Base-by-base conservation (phyloP, 2,329 filamentous ascomycete species). In the Verticillium dahliae region DNA sequence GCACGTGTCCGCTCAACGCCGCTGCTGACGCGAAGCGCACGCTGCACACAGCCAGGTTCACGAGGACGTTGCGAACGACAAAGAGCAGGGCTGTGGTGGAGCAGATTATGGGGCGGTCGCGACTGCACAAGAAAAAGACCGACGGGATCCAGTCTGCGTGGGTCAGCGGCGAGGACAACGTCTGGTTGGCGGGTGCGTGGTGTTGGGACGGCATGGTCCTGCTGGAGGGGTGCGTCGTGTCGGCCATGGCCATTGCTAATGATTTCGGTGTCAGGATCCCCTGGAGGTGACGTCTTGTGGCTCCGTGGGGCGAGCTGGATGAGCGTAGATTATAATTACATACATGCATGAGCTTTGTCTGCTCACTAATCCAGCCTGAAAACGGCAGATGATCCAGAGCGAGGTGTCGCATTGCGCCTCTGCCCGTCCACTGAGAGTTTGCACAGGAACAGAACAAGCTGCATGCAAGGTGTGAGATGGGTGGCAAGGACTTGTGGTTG, bases 121-220 rank as follows among this genome's bases (percentile, higher is more conserved):
- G 18, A 3, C 34, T 22, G 37, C 37, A 35, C 22, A 66, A 65
- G 35, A 65, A 33, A 11, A 31, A n/a, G 31, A 45, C 63, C 27
- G 59, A 63, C 0, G 59, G 62, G 5, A 59, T 56, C 5, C 33
- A 14, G 2, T 4, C 15, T 14, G 27, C 45, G 4, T 86, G 84
- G 83, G 75, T 70, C 7, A 86, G 84, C 62, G 84, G 84, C 0
- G 73, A 83, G 58, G 76, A 78, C 7, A 76, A 79, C 50, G 79
- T 87, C 0, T 87, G 80, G 77, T 67, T 87, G 13, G 76, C 78
- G 1, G 85, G 85, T 6, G 81, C 82, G 0, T 87, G 84, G 85
- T 87, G 84, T 65, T 87, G 84, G 84, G 85, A 87, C 69, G 85
- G 85, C 2, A 84, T 87, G 83, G 83, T 87, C 1, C 66, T 87